Evolutionary conservation across 73 alveolate species (phyloP), one percentile per base, ranked within the genome.

Genomic region (Paramecium bursaria): DNA sequence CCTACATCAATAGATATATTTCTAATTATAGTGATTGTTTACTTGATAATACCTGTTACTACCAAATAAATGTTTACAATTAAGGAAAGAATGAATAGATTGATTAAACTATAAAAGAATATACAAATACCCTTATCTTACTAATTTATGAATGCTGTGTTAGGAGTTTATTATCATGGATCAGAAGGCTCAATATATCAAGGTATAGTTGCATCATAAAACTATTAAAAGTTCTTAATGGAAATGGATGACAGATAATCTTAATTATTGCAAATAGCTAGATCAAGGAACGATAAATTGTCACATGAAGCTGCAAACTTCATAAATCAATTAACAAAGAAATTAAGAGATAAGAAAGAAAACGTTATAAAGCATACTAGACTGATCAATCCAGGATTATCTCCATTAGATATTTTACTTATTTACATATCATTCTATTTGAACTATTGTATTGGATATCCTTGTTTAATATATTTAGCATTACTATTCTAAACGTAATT

Each of bases 141-240:
- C 30, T 29, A 57, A 57, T 57, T 57, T 27, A 25, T 33, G 6
- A 57, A 57, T 30, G 3, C 11, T 3, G 17, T 57, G 6, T 50
- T 57, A 17, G 76, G 49, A 57, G 51, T 57, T 10, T 29, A 25
- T n/a, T n/a, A 26, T 13, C 76, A 57, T 29, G 76, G 76, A 57
- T 57, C 76, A n/a, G 76, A 57, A 13, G 76, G 76, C 10, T 17
- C 26, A 29, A 57, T 57, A 27, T 57, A 57, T 57, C 30, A 57
- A 29, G 31, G 76, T n/a, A 57, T 44, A 0, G 39, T 57, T n/a
- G 76, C 76, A 2, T 57, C 76, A 2, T 27, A 57, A 57, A 57
- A 57, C 31, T 57, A 57, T 7, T 57, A 57, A 57, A 57, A 57
- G 51, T 57, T 57, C 39, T 27, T 57, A 6, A 26, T 25, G 17